phyloP scores from a whole-genome alignment of 2,329 filamentous ascomycete species.

The Diaporthe sp. region DNA sequence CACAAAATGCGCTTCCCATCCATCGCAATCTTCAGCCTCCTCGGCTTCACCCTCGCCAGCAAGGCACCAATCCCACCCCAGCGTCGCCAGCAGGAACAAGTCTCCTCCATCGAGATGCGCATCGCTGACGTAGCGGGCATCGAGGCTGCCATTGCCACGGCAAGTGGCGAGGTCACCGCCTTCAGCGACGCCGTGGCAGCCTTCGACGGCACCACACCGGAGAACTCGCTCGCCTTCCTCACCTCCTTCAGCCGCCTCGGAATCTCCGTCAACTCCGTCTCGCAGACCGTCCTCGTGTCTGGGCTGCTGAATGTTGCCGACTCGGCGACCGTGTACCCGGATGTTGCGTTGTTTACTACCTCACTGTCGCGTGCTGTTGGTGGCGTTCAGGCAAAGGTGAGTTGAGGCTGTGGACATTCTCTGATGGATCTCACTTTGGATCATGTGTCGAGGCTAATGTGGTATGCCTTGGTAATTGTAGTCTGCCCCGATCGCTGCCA shows the following conservation, averaged over 20 bases:
- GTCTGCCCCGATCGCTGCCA: neutral
- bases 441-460: neutral
- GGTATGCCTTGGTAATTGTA: rapidly evolving
- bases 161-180: neutral
- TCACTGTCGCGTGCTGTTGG: conserved; percentile 10
- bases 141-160: conserved; percentile 3
- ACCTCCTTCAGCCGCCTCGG: conserved; percentile 13
- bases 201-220: neutral
- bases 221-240: conserved; percentile 18
- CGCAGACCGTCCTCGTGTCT: neutral
- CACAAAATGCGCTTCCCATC: neutral
- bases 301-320: conserved; percentile 5
- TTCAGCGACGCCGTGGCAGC: conserved; percentile 15
- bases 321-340: conserved; percentile 18
- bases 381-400: neutral
- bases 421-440: neutral
- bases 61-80: neutral
- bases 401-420: neutral
- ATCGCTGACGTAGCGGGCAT: conserved; percentile 3
- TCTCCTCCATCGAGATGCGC: neutral
- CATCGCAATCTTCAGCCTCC: conserved; percentile 12
- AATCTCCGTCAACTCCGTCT: conserved; percentile 7
- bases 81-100: neutral
- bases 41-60: neutral
- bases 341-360: conserved; percentile 18